A percentile compares a stretch with the other conserved stretches of the same genome.
phyloP scores from a whole-genome alignment of 176 grass and related monocot species.

The Pharus latifolius region DNA sequence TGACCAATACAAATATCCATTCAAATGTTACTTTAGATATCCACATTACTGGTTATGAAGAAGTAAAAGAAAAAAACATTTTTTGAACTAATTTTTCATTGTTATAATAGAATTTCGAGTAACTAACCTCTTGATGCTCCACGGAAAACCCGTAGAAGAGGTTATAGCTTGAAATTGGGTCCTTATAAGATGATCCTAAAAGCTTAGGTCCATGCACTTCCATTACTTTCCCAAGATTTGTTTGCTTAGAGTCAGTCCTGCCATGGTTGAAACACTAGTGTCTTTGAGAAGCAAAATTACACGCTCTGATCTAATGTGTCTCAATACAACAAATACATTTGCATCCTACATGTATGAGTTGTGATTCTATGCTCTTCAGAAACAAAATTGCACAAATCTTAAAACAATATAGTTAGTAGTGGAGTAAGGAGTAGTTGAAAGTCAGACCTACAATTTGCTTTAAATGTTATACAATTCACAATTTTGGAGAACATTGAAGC shows the following conservation, averaged over 20 bases:
- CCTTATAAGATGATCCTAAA: conserved; percentile 66
- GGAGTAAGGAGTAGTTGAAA: no score
- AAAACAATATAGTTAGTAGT: no score
- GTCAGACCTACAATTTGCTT: no score
- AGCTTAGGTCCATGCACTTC: conserved; percentile 55
- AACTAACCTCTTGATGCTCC: conserved; percentile 63
- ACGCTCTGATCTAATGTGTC: neutral
- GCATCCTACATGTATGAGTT: neutral
- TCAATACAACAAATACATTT: neutral
- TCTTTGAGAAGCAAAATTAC: neutral
- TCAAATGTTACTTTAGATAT: neutral
- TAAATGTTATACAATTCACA: no score
- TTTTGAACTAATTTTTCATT: neutral
- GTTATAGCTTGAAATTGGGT: conserved; percentile 58
- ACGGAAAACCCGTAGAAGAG: conserved; percentile 50
- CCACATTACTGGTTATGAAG: neutral
- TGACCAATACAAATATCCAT: neutral
- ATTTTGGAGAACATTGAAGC: no score
- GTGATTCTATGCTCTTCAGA: no score
- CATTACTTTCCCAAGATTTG: conserved; percentile 83
- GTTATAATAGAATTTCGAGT: neutral
- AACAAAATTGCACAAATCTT: no score
- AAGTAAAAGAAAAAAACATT: neutral
- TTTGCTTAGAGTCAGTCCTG: conserved; percentile 56
- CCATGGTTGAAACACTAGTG: neutral